Evolutionary conservation across 2,329 filamentous ascomycete genomes (phyloP), one percentile per base, ranked within the genome.

Genomic region (Shiraia sp.): DNA sequence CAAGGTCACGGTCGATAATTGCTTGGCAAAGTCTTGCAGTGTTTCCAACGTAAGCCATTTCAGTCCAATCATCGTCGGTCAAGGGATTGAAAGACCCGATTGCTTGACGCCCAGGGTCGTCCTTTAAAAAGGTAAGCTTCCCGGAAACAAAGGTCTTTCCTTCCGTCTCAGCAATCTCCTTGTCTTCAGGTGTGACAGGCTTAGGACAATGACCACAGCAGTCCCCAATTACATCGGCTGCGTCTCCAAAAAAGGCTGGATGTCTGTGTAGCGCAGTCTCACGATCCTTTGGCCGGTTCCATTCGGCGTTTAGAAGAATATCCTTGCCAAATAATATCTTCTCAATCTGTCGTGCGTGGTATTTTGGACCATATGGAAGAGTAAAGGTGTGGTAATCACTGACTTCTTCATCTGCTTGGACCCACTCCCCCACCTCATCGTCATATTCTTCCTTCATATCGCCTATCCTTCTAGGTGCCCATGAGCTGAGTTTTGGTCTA

Each of bases 11-110:
- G 53, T 90, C 83, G 3, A 91, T 82, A 42, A 95, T 95, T 1
- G 87, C 89, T 59, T 90, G 86, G 58, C 88, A 95, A 2, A 95
- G 76, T 12, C 80, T 76, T 26, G 82, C 83, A 1, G 88, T 91
- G 52, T 90, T 88, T 9, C 88, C 87, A 25, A 95, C 79, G 53
- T 95, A 95, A 0, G 89, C 88, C 88, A 95, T 93, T 51, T 91
- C 87, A 1, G 89, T 93, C 88, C 89, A 95, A 60, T 93, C 88
- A 36, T 88, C 79, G 29, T 89, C 83, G 0, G 86, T 91, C 26
- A 92, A 76, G 0, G 89, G 90, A 55, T 93, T 86, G 72, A 95
- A 95, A 29, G 78, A 82, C 17, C 82, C 82, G 52, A 86, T 83
- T 26, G 77, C 71, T 69, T 93, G 90, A 40, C 90, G 79, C 13